Percentiles rank a stretch among this genome's conserved stretches.
Evolutionary conservation across 495 filamentous ascomycete species (phyloP).

Genomic region (Evernia prunastri): DNA sequence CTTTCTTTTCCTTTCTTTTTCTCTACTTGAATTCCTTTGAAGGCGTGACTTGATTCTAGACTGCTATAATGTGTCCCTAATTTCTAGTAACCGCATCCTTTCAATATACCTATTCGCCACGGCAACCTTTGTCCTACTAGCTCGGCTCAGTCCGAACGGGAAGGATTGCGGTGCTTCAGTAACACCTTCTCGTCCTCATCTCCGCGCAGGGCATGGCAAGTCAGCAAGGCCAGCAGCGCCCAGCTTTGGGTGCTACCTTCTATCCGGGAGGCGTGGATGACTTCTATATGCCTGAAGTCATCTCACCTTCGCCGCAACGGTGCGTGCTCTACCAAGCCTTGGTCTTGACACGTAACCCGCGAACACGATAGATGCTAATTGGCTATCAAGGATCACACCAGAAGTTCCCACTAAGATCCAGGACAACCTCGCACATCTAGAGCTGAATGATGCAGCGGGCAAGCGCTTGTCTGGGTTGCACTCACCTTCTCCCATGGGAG

Average conservation of each 20-base stretch:
- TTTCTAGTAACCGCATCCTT: slow-evolving; percentile 1
- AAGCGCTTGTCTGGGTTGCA: slow-evolving; percentile 25
- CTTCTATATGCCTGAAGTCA: slow-evolving; percentile 72
- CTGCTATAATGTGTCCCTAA: background rate
- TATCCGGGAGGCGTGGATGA: slow-evolving; percentile 85
- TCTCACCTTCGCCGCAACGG: slow-evolving; percentile 86
- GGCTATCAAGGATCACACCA: slow-evolving; percentile 55
- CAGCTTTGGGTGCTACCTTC: slow-evolving; percentile 73
- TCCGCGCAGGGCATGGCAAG: slow-evolving; percentile 10
- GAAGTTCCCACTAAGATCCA: slow-evolving; percentile 84
- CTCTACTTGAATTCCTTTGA: background rate
- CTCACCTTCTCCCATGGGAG: slow-evolving; percentile 22
- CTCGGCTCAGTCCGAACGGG: background rate
- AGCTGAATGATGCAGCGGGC: slow-evolving; percentile 58
- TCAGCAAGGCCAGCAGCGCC: slow-evolving; percentile 41
- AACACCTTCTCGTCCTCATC: background rate
- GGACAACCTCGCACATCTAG: slow-evolving; percentile 81
- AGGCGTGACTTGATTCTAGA: background rate
- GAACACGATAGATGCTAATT: slow-evolving; percentile 23
- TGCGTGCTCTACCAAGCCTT: slow-evolving; percentile 40
- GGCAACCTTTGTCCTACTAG: background rate
- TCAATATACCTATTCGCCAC: background rate
- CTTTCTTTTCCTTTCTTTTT: slow-evolving; percentile 9
- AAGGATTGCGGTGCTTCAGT: background rate
- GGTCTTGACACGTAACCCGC: slow-evolving; percentile 16